Evolutionary conservation across 495 filamentous ascomycete species (phyloP), one percentile per base, ranked within the genome.

Genomic region (Talaromyces ruber): DNA sequence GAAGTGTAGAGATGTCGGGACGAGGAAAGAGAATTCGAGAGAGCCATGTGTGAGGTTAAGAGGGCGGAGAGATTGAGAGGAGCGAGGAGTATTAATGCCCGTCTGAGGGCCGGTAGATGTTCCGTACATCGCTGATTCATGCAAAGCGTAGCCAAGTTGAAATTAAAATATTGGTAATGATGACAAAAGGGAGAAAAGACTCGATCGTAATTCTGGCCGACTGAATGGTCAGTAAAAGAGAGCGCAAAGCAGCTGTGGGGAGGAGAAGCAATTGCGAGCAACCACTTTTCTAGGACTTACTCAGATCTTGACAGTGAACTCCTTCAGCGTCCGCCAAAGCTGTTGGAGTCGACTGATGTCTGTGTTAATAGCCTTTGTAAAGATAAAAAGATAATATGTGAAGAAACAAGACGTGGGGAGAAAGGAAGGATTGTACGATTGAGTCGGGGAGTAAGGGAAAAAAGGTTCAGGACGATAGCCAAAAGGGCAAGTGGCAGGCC

Each of bases 1-100:
- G 82, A 95, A 98, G 76, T 98, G 94, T 64, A 97, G 81, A 62
- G 86, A 86, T 63, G 95, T 97, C 21, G 94, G 94, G 64, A 98
- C 88, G 63, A 97, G 87, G 75, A 98, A 91, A 47, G 92, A 91
- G 70, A 93, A 88, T 67, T 98, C 94, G 72, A 98, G 91, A 16
- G 91, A 93, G 66, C 94, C 94, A 76, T 98, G 94, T 56, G 84
- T 83, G 67, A 98, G 82, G 66, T 88, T 88, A 61, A 98, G 85
- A 39, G 95, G 92, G 62, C 94, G 88, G 63, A 96, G 82, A 52
- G 92, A 96, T 60, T 92, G 88, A 59, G 84, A 86, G 30, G 93
- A 96, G 70, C 92, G 87, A 66, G 94, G 94, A 61, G 94, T 98
- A 67, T 91, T 92, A 72, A 95, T 90, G 69, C 94, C 94, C 78